Conservation (phyloP, 2,329 filamentous ascomycete species). For the Fusarium sp. region DNA sequence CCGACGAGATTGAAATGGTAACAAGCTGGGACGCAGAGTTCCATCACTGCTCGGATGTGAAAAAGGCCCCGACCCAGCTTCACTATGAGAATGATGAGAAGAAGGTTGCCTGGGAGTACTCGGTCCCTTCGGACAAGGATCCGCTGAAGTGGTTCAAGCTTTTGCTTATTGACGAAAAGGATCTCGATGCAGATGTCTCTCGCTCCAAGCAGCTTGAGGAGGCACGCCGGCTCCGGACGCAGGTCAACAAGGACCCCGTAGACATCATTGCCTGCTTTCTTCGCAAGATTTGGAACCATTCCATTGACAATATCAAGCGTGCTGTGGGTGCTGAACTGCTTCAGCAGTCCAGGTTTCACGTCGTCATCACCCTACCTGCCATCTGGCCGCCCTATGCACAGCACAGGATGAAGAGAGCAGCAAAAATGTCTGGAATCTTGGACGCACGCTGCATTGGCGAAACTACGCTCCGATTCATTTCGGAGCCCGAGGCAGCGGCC, state of each 20-base stretch:
- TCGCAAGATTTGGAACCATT: slow-evolving; percentile 47
- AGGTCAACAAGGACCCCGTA: slow-evolving; percentile 31
- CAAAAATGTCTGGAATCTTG: slow-evolving; percentile 49
- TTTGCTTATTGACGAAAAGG: slow-evolving; percentile 47
- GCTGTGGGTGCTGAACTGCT: slow-evolving; percentile 27
- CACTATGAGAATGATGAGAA: background rate
- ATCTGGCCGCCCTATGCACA: slow-evolving; percentile 56
- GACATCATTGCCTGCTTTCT: slow-evolving; percentile 50
- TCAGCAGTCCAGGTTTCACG: slow-evolving; percentile 44
- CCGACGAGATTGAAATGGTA: slow-evolving; percentile 44
- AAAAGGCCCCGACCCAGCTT: slow-evolving; percentile 47
- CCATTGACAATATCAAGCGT: slow-evolving; percentile 39
- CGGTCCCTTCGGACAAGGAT: slow-evolving; percentile 35
- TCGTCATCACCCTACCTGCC: slow-evolving; percentile 55
- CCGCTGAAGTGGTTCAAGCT: slow-evolving; percentile 55
- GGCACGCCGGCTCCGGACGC: background rate
- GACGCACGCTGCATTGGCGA: slow-evolving; percentile 32
- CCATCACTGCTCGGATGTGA: slow-evolving; percentile 42
- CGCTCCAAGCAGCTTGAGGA: slow-evolving; percentile 36
- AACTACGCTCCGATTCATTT: slow-evolving; percentile 50
- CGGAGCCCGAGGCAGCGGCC: slow-evolving; percentile 58
- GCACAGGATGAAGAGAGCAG: slow-evolving; percentile 49
- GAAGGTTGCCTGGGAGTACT: slow-evolving; percentile 47
- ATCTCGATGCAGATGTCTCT: slow-evolving; percentile 43
- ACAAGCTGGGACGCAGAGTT: slow-evolving; percentile 45